Percentiles rank a stretch among this genome's conserved stretches.
phyloP scores from a whole-genome alignment of 495 filamentous ascomycete genomes.

The Talaromyces stipitatus region DNA sequence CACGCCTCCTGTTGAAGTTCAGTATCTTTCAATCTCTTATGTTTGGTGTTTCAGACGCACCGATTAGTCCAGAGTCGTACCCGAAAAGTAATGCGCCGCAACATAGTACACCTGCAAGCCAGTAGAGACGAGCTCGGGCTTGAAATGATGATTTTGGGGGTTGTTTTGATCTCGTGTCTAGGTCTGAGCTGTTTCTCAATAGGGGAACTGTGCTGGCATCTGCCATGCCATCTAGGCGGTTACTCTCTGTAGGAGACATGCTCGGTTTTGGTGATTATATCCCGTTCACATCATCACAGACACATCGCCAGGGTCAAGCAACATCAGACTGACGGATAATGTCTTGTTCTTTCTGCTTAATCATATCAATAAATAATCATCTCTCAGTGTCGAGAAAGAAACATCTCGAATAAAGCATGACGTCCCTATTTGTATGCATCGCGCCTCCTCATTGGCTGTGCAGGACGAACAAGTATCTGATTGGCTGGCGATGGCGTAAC shows the following conservation, averaged over 20 bases:
- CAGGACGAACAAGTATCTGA: background rate
- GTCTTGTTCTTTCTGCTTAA: too few relatives aligned
- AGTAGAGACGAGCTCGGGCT: constrained; percentile 43
- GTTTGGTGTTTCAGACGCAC: constrained; percentile 12
- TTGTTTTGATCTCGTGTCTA: constrained; percentile 8
- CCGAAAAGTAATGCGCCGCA: constrained; percentile 37
- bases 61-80: constrained; percentile 39
- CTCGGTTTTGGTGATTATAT: background rate
- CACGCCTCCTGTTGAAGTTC: constrained; percentile 29
- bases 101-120: constrained; percentile 41
- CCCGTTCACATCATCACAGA: background rate
- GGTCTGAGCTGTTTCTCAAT: background rate
- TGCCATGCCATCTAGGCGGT: background rate
- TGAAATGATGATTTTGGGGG: background rate
- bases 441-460: background rate
- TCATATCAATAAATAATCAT: background rate
- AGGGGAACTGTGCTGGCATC: background rate
- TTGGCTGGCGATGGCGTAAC: background rate
- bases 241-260: background rate
- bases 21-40: background rate
- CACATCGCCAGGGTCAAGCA: background rate
- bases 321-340: background rate
- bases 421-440: background rate
- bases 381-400: too few relatives aligned
- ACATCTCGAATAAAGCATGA: background rate